Percentiles rank a stretch among this genome's conserved stretches.
phyloP scores from a whole-genome alignment of 2,329 filamentous ascomycete genomes.

The Tympanopsis confertula region DNA sequence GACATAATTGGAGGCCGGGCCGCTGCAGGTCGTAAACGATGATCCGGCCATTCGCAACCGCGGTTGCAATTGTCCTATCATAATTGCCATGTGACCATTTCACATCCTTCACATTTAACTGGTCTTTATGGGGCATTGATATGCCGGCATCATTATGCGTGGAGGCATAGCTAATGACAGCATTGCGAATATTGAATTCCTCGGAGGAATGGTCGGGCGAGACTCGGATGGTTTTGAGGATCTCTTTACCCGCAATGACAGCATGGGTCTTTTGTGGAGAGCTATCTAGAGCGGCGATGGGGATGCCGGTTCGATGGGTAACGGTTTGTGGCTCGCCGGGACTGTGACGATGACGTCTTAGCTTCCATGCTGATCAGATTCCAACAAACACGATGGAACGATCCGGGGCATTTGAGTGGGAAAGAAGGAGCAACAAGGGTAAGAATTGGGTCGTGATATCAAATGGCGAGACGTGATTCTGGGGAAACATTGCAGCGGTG shows the following conservation, averaged over 20 bases:
- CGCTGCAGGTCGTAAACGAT: slow-evolving; percentile 53
- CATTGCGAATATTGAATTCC: slow-evolving; percentile 50
- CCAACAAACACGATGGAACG: too few species aligned
- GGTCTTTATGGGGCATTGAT: slow-evolving; percentile 39
- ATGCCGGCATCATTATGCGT: slow-evolving; percentile 31
- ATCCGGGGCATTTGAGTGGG: too few species aligned
- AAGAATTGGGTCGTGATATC: too few species aligned
- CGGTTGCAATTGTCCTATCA: slow-evolving; percentile 48
- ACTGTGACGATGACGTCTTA: too few species aligned
- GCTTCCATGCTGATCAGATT: too few species aligned
- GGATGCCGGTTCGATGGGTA: slow-evolving; percentile 51
- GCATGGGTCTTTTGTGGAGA: slow-evolving; percentile 52
- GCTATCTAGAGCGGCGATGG: slow-evolving; percentile 51
- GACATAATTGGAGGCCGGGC: slow-evolving; percentile 45
- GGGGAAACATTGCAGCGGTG: too few species aligned
- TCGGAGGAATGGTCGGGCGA: slow-evolving; percentile 43
- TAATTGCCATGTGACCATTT: slow-evolving; percentile 56
- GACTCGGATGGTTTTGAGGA: slow-evolving; percentile 52
- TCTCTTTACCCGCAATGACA: slow-evolving; percentile 52
- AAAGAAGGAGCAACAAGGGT: too few species aligned
- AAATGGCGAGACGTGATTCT: too few species aligned
- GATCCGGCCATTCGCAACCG: slow-evolving; percentile 53
- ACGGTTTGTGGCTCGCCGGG: slow-evolving; percentile 38
- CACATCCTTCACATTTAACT: slow-evolving; percentile 51
- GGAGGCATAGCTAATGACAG: slow-evolving; percentile 43